A percentile compares a stretch with the other conserved stretches of the same genome.
These are phyloP conservation scores for Pascua sp. DNA, from an alignment of 1,284 basidiomycete species.

Conservation along the genomic window DNA sequence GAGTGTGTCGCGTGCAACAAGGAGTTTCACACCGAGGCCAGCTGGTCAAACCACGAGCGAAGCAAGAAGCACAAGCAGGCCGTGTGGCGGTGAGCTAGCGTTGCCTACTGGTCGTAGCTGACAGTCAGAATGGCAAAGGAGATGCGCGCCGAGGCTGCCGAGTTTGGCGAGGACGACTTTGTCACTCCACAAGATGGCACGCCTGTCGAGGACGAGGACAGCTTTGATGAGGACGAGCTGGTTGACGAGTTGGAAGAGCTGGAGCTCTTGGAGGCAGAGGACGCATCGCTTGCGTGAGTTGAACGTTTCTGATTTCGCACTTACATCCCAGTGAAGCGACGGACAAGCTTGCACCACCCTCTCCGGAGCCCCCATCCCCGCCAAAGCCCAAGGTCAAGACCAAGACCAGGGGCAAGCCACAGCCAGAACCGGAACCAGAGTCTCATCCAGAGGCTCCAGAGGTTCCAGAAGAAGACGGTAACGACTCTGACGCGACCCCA, in stretches of 20 bases:
- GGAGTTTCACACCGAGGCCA: slow-evolving; percentile 83
- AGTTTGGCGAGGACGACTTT: slow-evolving; percentile 16
- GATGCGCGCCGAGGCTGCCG: slow-evolving; percentile 44
- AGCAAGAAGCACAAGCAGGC: slow-evolving; percentile 93
- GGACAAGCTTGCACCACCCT: slow-evolving; percentile 12
- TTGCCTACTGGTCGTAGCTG: slow-evolving; percentile 7
- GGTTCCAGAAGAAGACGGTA: neutral
- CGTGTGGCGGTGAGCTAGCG: slow-evolving; percentile 59
- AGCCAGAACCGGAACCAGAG: slow-evolving; percentile 5
- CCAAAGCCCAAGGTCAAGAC: slow-evolving; percentile 3
- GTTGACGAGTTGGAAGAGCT: slow-evolving; percentile 5
- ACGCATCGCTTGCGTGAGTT: slow-evolving; percentile 17
- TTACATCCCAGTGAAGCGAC: slow-evolving; percentile 8
- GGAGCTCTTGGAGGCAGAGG: slow-evolving; percentile 13
- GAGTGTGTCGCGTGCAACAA: slow-evolving; percentile 97
- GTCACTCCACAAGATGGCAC: slow-evolving; percentile 31
- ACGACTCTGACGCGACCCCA: slow-evolving; percentile 4
- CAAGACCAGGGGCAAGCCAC: neutral
- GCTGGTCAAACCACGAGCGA: slow-evolving; percentile 94
- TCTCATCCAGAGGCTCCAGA: slow-evolving; percentile 23
- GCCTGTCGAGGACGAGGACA: slow-evolving; percentile 12
- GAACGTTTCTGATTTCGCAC: neutral
- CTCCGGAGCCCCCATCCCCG: slow-evolving; percentile 12
- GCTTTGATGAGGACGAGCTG: slow-evolving; percentile 24
- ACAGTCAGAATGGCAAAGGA: slow-evolving; percentile 70